phyloP scores from a whole-genome alignment of 2,329 filamentous ascomycete species.

The Xylariaceae sp. region DNA sequence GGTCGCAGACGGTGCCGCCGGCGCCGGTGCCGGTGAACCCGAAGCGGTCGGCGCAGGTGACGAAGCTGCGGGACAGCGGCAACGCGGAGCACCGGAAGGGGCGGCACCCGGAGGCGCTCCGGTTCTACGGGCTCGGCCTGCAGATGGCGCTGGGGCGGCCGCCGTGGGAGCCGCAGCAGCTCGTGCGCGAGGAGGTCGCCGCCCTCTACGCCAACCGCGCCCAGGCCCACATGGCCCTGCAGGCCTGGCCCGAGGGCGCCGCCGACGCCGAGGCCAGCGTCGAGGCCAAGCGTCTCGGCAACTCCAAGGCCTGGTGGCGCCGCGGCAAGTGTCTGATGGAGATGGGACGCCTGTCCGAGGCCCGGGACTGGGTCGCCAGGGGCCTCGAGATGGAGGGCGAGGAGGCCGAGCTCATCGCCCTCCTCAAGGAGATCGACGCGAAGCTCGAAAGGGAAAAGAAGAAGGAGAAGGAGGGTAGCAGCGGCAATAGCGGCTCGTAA shows the following conservation, averaged over 20 bases:
- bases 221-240: slow-evolving; percentile 83
- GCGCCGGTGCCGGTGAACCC: slow-evolving; percentile 90
- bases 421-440: slow-evolving; percentile 65
- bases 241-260: slow-evolving; percentile 82
- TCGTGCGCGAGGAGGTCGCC: slow-evolving; percentile 83
- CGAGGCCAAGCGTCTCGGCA: slow-evolving; percentile 82
- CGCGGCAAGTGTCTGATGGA: slow-evolving; percentile 82
- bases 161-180: slow-evolving; percentile 81
- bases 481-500: background rate
- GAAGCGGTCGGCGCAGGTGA: slow-evolving; percentile 84
- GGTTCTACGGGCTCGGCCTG: slow-evolving; percentile 82
- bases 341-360: slow-evolving; percentile 88
- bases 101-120: slow-evolving; percentile 73
- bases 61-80: slow-evolving; percentile 86
- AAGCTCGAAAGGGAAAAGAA: slow-evolving; percentile 46
- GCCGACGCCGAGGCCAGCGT: slow-evolving; percentile 87
- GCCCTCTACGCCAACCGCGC: slow-evolving; percentile 83
- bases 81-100: slow-evolving; percentile 82
- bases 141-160: slow-evolving; percentile 86
- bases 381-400: slow-evolving; percentile 83
- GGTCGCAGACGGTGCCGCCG: slow-evolving; percentile 70
- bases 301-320: slow-evolving; percentile 95
- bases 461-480: slow-evolving; percentile 7
- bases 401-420: slow-evolving; percentile 63
- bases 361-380: slow-evolving; percentile 73